Conservation (phyloP, 2,329 filamentous ascomycete species). For the Curvularia hawaiiensis region DNA sequence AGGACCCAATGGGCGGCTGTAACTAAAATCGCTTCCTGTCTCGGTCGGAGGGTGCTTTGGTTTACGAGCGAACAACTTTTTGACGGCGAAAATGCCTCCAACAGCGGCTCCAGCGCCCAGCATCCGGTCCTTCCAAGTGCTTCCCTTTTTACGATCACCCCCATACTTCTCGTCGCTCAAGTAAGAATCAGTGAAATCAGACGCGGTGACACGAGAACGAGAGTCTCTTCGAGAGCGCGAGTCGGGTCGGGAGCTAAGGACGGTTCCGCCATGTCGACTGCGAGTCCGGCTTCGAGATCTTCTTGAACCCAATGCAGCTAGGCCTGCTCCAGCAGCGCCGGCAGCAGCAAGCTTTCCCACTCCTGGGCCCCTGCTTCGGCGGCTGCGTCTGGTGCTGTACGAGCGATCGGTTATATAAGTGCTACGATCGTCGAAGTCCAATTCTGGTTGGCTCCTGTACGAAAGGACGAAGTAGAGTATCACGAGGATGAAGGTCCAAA, state of each 20-base stretch:
- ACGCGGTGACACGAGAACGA: constrained; percentile 32
- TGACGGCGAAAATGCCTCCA: constrained; percentile 49
- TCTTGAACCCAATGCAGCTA: constrained; percentile 57
- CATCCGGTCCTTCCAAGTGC: constrained; percentile 54
- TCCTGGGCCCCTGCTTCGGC: constrained; percentile 41
- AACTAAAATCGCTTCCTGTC: constrained; percentile 59
- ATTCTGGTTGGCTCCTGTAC: constrained; percentile 66
- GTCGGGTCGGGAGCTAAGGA: constrained; percentile 43
- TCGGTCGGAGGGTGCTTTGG: constrained; percentile 51
- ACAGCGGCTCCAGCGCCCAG: constrained; percentile 51
- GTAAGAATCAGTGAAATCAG: constrained; percentile 42
- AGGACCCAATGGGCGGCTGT: constrained; percentile 57
- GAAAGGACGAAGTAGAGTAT: constrained; percentile 80
- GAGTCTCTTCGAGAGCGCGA: constrained; percentile 41
- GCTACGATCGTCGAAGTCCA: constrained; percentile 60
- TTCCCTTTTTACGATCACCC: constrained; percentile 31
- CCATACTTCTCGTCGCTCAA: constrained; percentile 52
- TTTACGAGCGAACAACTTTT: constrained; percentile 65
- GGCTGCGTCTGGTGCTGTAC: constrained; percentile 44
- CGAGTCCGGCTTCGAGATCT: constrained; percentile 50
- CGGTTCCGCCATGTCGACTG: constrained; percentile 30
- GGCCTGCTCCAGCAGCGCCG: constrained; percentile 62
- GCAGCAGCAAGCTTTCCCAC: constrained; percentile 59
- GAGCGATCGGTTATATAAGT: constrained; percentile 63
- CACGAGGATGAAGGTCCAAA: constrained; percentile 77